phyloP scores from a whole-genome alignment of 257 asterid genomes.

The Przewalskia tangutica region DNA sequence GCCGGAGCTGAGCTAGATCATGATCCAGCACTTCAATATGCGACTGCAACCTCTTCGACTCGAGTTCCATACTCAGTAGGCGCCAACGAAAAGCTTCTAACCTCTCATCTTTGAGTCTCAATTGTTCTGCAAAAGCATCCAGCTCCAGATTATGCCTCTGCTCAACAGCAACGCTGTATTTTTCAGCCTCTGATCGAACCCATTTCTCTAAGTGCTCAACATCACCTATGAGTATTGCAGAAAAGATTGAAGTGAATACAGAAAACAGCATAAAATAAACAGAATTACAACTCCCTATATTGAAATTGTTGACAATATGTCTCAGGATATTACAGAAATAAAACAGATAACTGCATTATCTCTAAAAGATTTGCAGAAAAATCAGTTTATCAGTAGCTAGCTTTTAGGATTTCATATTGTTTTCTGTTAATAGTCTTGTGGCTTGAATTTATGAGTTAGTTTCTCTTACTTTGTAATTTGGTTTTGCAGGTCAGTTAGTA shows the following conservation, averaged over 20 bases:
- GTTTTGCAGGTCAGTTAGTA: too few species aligned
- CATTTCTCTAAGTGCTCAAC: slow-evolving; percentile 41
- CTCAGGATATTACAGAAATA: too few species aligned
- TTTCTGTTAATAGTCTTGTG: too few species aligned
- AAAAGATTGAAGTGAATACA: background rate
- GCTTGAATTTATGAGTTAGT: too few species aligned
- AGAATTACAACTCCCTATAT: background rate
- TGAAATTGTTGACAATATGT: background rate
- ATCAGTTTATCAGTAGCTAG: too few species aligned
- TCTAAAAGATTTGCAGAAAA: too few species aligned
- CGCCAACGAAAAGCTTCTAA: slow-evolving; percentile 74
- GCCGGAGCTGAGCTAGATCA: slow-evolving; percentile 43
- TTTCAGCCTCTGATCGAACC: slow-evolving; percentile 42
- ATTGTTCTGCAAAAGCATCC: slow-evolving; percentile 82
- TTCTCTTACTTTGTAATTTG: too few species aligned
- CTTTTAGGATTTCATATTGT: too few species aligned
- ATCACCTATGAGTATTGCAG: slow-evolving; percentile 24
- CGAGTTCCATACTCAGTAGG: slow-evolving; percentile 64
- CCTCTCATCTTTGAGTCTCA: slow-evolving; percentile 66
- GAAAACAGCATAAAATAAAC: background rate
- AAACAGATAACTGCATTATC: too few species aligned
- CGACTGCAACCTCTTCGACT: slow-evolving; percentile 57
- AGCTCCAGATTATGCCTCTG: slow-evolving; percentile 54
- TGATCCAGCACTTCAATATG: slow-evolving; percentile 48
- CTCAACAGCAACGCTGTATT: slow-evolving; percentile 30